Conservation (phyloP, 495 filamentous ascomycete species). For the Lineolata rhizophorae region DNA sequence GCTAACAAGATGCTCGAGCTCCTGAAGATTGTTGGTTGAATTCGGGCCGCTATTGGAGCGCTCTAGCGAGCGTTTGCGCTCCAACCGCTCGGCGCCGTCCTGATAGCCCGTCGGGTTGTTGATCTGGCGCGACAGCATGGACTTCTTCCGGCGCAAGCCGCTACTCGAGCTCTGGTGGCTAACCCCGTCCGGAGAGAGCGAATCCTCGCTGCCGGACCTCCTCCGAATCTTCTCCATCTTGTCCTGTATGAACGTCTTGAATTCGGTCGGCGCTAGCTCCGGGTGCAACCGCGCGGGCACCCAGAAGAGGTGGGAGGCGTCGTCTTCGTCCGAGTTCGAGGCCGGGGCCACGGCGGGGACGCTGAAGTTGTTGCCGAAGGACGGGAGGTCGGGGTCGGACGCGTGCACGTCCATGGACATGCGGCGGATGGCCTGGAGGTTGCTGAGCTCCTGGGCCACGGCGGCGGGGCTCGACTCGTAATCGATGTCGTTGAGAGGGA, state of each 20-base stretch:
- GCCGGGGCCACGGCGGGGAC: constrained; percentile 50
- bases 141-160: constrained; percentile 67
- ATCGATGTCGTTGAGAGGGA: constrained; percentile 80
- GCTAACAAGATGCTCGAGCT: constrained; percentile 59
- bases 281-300: constrained; percentile 88
- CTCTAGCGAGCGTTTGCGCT: constrained; percentile 49
- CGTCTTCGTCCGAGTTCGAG: constrained; percentile 62
- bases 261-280: constrained; percentile 86
- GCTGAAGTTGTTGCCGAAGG: constrained; percentile 39
- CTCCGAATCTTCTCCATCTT: constrained; percentile 74
- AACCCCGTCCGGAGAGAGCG: constrained; percentile 42
- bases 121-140: constrained; percentile 86
- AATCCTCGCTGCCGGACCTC: constrained; percentile 45
- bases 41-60: constrained; percentile 11
- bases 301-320: constrained; percentile 80
- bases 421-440: constrained; percentile 79
- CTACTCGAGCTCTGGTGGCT: constrained; percentile 36
- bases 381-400: constrained; percentile 83
- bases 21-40: constrained; percentile 28
- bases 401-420: constrained; percentile 98
- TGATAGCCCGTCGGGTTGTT: constrained; percentile 51
- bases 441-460: constrained; percentile 86
- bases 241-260: constrained; percentile 89
- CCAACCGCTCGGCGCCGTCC: constrained; percentile 73
- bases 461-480: constrained; percentile 77